Evolutionary conservation across 148 eudicot genomes (phyloP), one percentile per base, ranked within the genome.

Genomic region (Gaultheria prostrata): DNA sequence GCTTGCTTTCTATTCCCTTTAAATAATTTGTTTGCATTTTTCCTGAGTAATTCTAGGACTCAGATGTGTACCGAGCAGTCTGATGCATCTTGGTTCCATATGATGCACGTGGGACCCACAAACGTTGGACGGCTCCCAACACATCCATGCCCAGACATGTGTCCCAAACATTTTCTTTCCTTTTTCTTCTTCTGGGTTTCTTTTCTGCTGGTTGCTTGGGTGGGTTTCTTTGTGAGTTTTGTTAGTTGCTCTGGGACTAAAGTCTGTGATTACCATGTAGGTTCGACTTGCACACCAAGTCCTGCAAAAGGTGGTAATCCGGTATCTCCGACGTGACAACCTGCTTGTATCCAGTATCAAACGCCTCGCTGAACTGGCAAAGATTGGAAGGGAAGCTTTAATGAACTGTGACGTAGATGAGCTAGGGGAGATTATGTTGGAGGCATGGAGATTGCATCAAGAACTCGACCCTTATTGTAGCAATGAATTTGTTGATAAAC

Each of bases 391-490:
- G 86, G 98, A 94, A 87, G 95, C 95, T 83, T 78, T 97, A 57
- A 95, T 97, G 99, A 93, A 95, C 81, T 85, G 91, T 20, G 92
- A 97, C 84, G 80, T 97, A 79, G 98, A 92, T 81, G 92, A 90
- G 70, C 61, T 97, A 1, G 99, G 99, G 57, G 85, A 84, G 35
- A 92, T 93, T 75, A 92, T 97, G 99, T 86, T 85, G 87, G 99
- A 97, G 80, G 95, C 98, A 17, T 97, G 98, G 99, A 91, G 93
- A 85, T 87, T 97, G 86, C 99, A 97, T 84, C 99, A 97, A 85
- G 99, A 97, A 85, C 94, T 97, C 4, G 99, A 97, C 87, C 99
- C 99, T 24, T 91, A 65, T 65, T 97, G 99, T 84, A 97, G 99
- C 86, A 95, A 97, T 51, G 92, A 91, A 83, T 88, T 87, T 73